These are phyloP conservation scores for Nothophytophthora sp. DNA, from an alignment of 352 stramenopile species.

Conservation along the genomic window DNA sequence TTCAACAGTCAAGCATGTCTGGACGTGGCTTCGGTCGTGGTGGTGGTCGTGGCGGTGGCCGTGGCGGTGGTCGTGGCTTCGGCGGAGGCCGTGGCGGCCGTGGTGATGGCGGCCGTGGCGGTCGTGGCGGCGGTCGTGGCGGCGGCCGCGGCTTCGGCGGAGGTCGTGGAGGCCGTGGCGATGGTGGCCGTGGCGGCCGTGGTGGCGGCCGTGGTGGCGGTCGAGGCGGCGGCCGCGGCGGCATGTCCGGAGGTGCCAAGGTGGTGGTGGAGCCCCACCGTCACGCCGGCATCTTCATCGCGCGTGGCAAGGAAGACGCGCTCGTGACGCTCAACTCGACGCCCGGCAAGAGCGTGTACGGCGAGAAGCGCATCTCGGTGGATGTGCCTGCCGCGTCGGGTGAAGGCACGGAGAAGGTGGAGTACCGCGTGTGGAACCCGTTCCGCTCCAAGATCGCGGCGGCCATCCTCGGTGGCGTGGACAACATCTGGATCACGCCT, in stretches of 20 bases:
- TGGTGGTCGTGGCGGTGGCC: constrained; percentile 48
- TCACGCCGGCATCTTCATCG: constrained; percentile 99
- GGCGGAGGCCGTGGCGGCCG: constrained; percentile 49
- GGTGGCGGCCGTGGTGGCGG: constrained; percentile 63
- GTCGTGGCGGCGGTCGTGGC: constrained; percentile 47
- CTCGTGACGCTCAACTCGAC: constrained; percentile 99
- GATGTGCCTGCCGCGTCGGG: constrained; percentile 92
- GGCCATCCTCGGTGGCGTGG: constrained; percentile 98
- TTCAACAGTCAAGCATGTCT: constrained; percentile 33
- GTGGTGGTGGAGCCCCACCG: constrained; percentile 98
- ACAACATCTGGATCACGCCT: constrained; percentile 99
- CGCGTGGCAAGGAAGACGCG: constrained; percentile 98
- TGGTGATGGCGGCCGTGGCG: constrained; percentile 38
- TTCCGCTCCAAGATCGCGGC: constrained; percentile 99
- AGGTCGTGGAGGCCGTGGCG: constrained; percentile 38
- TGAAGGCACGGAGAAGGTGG: constrained; percentile 95
- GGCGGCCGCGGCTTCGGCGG: constrained; percentile 40
- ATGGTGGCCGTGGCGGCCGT: constrained; percentile 41
- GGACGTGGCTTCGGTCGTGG: constrained; percentile 68
- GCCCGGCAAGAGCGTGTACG: constrained; percentile 99
- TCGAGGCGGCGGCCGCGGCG: constrained; percentile 64
- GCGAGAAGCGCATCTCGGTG: constrained; percentile 99
- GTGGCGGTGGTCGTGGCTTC: constrained; percentile 42
- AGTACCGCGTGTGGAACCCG: constrained; percentile 99
- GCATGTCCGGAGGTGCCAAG: constrained; percentile 96